Evolutionary conservation across 805 yeast genomes (phyloP).

Genomic region (Saturnispora mendoncae): DNA sequence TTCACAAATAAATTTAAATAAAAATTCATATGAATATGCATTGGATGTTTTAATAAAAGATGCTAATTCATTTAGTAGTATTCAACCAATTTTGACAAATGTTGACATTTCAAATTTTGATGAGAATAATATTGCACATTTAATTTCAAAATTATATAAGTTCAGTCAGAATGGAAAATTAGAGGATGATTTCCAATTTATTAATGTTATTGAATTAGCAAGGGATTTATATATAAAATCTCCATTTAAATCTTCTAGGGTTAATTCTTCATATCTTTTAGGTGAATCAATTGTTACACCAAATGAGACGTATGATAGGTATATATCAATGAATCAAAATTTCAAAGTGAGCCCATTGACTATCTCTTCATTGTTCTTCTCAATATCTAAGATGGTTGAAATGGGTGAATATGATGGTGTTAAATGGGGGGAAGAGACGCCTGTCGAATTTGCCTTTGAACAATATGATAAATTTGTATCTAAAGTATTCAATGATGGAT

Average conservation of each 20-base stretch:
- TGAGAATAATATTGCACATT: conserved; percentile 20
- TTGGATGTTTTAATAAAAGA: conserved; percentile 21
- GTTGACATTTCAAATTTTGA: conserved; percentile 17
- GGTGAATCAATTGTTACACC: conserved; percentile 32
- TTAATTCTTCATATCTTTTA: conserved; percentile 21
- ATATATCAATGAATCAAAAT: conserved; percentile 15
- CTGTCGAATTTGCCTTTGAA: conserved; percentile 51
- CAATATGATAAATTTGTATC: conserved; percentile 42
- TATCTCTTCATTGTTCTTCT: conserved; percentile 39
- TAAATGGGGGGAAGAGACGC: conserved; percentile 42
- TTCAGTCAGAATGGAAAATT: conserved; percentile 14
- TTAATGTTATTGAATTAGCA: conserved; percentile 20
- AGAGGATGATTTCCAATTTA: conserved; percentile 7
- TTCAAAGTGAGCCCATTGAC: conserved; percentile 21
- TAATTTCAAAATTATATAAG: conserved; percentile 23
- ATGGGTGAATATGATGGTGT: conserved; percentile 9
- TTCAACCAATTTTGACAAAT: conserved; percentile 14
- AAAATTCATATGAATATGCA: conserved; percentile 12
- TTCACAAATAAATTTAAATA: conserved; percentile 2
- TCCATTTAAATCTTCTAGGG: conserved; percentile 17
- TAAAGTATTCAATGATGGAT: conserved; percentile 25
- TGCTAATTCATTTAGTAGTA: conserved; percentile 9
- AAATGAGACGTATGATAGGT: conserved; percentile 23
- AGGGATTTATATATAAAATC: conserved; percentile 17
- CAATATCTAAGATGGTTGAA: conserved; percentile 31